Evolutionary conservation across 179 eudicot genomes (phyloP).

Genomic region (Sideroxylon spinosum): DNA sequence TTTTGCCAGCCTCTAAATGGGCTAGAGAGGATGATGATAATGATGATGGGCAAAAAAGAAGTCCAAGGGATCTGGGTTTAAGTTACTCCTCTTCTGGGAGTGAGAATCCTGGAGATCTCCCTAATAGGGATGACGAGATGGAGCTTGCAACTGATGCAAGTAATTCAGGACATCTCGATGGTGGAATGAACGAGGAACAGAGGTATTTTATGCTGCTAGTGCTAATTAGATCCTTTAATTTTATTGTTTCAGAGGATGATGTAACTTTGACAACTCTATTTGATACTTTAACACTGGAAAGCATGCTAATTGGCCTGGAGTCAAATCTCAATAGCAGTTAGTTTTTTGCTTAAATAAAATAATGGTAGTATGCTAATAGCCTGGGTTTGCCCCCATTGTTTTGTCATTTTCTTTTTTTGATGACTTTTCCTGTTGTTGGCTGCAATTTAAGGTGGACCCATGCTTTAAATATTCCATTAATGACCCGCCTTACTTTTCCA

Average conservation of each 20-base stretch:
- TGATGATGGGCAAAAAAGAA: constrained; percentile 61
- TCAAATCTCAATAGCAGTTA: not conserved
- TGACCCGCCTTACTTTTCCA: not conserved
- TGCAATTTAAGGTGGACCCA: not conserved
- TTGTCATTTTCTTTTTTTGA: not conserved
- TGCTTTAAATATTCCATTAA: not conserved
- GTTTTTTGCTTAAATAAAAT: not conserved
- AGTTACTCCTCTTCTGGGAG: constrained; percentile 95
- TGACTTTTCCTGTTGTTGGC: no score
- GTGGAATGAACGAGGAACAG: constrained; percentile 67
- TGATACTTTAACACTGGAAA: not conserved
- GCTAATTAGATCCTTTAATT: not conserved
- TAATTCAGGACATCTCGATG: constrained; percentile 54
- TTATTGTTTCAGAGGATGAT: constrained; percentile 4
- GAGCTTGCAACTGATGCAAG: constrained; percentile 49
- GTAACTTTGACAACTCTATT: not conserved
- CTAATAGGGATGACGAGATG: constrained; percentile 39
- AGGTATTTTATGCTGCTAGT: constrained; percentile 37
- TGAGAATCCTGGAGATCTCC: constrained; percentile 63
- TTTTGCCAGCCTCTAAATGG: constrained; percentile 93
- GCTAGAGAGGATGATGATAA: constrained; percentile 87
- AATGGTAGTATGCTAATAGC: not conserved
- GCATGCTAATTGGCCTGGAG: not conserved
- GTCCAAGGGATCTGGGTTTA: constrained; percentile 65
- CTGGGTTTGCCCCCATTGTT: not conserved